Conservation (phyloP, 441 rosid genomes). For the Flueggea neowawraea region DNA sequence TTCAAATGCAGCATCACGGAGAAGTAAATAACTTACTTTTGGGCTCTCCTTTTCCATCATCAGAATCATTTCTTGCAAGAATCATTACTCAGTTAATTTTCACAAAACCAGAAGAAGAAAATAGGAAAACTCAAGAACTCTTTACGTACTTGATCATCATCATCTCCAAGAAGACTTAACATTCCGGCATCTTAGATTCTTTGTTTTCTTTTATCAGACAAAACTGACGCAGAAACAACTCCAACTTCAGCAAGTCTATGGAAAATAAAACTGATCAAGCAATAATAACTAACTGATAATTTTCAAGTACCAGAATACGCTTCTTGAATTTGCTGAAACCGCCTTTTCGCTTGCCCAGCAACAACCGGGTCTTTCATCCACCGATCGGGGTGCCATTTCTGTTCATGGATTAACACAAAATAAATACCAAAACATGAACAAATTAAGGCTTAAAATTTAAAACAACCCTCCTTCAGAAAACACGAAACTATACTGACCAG, state of each 20-base stretch:
- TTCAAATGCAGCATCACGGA: background rate
- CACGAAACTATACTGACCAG: slow-evolving; percentile 17
- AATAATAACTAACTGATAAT: background rate
- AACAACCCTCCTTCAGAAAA: background rate
- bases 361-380: slow-evolving; percentile 27
- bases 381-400: slow-evolving; percentile 53
- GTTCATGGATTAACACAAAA: background rate
- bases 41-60: slow-evolving; percentile 27
- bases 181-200: slow-evolving; percentile 33
- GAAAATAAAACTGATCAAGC: background rate
- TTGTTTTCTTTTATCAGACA: slow-evolving; percentile 30
- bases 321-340: slow-evolving; percentile 41
- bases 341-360: slow-evolving; percentile 28
- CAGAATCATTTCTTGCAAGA: slow-evolving; percentile 34
- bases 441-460: background rate
- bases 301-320: slow-evolving; percentile 32
- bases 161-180: slow-evolving; percentile 26
- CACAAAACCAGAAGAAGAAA: background rate
- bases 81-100: slow-evolving; percentile 1
- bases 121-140: background rate
- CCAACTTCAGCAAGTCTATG: too few species aligned
- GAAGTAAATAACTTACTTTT: slow-evolving; percentile 9
- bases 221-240: slow-evolving; percentile 9
- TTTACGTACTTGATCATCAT: slow-evolving; percentile 32
- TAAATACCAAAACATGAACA: background rate